Evolutionary conservation across 2,329 filamentous ascomycete genomes (phyloP), one percentile per base, ranked within the genome.

Genomic region (Uncinocarpus reesii): DNA sequence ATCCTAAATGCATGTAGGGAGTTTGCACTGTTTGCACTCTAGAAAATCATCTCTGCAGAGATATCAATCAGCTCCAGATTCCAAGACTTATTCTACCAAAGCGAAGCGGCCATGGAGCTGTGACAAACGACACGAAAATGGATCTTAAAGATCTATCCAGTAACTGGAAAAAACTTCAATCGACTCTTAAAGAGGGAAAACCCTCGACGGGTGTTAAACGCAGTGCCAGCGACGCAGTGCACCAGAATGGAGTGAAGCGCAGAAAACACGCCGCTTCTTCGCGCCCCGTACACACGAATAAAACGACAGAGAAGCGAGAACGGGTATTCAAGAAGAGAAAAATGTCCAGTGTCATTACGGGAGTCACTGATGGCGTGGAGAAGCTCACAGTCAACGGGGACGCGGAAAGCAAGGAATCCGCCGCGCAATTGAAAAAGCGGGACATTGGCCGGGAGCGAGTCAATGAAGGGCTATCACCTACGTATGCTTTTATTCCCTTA

Each of bases 401-500:
- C 35, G 29, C 8, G 24, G 34, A 31, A 16, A 38, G 7, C 7
- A 26, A 35, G 29, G 24, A 24, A 21, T 32, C 35, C 28, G n/a
- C 42, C 24, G 18, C 2, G 29, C 32, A 35, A 18, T 31, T 10
- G 10, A 45, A 10, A 5, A 16, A 32, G 29, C 43, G 38, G 16
- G 37, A 29, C n/a, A 43, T 47, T 40, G 38, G 37, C 11, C 47
- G 45, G 32, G 73, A 75, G 42, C 74, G 72, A 37, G 69, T 81
- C 52, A 86, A 86, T 59, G 75, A 78, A 37, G 83, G 83, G 0
- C 69, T 80, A 2, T 75, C 77, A 1, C 43, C 58, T 26, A 64
- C 56, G 68, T 70, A 34, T 60, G 66, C 58, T 29, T 37, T 18
- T 28, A 35, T 42, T 57, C 41, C 24, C 35, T 48, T 16, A 7